phyloP scores from a whole-genome alignment of 352 stramenopile species.

The Phytophthora niederhauseri region DNA sequence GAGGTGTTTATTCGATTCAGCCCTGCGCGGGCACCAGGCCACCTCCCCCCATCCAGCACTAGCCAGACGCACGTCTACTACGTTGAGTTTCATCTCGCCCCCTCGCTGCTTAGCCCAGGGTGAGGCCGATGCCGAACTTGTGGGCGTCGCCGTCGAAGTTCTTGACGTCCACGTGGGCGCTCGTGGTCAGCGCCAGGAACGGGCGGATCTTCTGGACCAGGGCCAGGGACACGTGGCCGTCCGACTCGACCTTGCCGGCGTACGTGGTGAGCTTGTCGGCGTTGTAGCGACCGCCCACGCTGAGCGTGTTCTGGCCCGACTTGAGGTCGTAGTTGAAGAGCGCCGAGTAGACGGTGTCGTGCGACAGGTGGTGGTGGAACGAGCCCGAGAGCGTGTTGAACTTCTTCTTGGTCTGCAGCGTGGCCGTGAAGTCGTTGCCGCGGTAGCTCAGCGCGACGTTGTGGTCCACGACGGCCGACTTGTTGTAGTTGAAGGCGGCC shows the following conservation, averaged over 20 bases:
- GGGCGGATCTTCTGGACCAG: constrained; percentile 88
- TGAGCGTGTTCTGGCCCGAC: constrained; percentile 82
- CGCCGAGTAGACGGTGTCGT: constrained; percentile 86
- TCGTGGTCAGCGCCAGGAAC: constrained; percentile 85
- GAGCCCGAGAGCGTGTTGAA: constrained; percentile 81
- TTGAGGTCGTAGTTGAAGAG: constrained; percentile 91
- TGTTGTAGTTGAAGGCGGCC: constrained; percentile 80
- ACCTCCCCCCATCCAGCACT: constrained; percentile 28
- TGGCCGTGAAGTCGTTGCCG: constrained; percentile 75
- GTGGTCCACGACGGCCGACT: constrained; percentile 85
- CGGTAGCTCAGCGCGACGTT: constrained; percentile 84
- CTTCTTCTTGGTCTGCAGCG: constrained; percentile 89
- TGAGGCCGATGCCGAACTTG: constrained; percentile 92
- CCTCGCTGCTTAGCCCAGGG: constrained; percentile 67
- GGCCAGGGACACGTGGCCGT: constrained; percentile 86
- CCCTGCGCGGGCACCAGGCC: constrained; percentile 6
- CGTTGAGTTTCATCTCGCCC: constrained; percentile 8
- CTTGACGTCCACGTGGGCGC: constrained; percentile 90
- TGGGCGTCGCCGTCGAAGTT: constrained; percentile 92
- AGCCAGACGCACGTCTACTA: constrained; percentile 32
- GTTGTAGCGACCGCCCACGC: constrained; percentile 82
- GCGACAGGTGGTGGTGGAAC: constrained; percentile 85
- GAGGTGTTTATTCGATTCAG: constrained; percentile 38
- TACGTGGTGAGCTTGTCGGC: constrained; percentile 85
- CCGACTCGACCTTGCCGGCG: constrained; percentile 86